These are phyloP conservation scores for Pelargonium cotyledonis DNA, from an alignment of 441 rosid genomes.

Conservation along the genomic window DNA sequence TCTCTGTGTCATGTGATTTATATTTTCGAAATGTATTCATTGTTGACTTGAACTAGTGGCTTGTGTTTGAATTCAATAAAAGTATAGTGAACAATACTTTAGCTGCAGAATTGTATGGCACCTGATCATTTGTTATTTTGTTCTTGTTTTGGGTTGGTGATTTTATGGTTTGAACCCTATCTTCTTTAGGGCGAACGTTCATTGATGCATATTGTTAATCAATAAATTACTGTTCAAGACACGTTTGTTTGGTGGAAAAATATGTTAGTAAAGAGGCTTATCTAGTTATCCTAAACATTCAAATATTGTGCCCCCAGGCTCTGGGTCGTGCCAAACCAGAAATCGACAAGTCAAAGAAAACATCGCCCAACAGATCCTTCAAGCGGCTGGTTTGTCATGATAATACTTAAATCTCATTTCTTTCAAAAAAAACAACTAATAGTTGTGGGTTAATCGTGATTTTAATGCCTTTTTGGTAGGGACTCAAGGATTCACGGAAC, in stretches of 20 bases:
- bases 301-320: slow-evolving; percentile 38
- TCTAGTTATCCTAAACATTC: background rate
- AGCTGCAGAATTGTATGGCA: too few relatives aligned
- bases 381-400: slow-evolving; percentile 67
- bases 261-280: too few relatives aligned
- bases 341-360: slow-evolving; percentile 45
- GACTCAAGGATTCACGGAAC: background rate
- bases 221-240: too few relatives aligned
- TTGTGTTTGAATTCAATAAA: too few relatives aligned
- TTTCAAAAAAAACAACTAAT: slow-evolving; percentile 5
- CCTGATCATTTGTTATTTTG: too few relatives aligned
- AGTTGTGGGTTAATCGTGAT: background rate
- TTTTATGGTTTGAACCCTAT: background rate
- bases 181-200: background rate
- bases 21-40: too few relatives aligned
- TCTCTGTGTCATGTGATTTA: too few relatives aligned
- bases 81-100: too few relatives aligned
- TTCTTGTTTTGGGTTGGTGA: too few relatives aligned
- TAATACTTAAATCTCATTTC: background rate
- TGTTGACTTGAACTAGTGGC: too few relatives aligned
- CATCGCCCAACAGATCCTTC: slow-evolving; percentile 63
- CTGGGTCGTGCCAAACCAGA: slow-evolving; percentile 83
- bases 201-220: too few relatives aligned
- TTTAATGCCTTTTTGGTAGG: background rate
- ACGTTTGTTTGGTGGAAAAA: too few relatives aligned